Percentiles rank a stretch among this genome's conserved stretches.
These are phyloP conservation scores for Tricholoma hemisulphureum DNA, from an alignment of 768 basidiomycete genomes.

Conservation along the genomic window DNA sequence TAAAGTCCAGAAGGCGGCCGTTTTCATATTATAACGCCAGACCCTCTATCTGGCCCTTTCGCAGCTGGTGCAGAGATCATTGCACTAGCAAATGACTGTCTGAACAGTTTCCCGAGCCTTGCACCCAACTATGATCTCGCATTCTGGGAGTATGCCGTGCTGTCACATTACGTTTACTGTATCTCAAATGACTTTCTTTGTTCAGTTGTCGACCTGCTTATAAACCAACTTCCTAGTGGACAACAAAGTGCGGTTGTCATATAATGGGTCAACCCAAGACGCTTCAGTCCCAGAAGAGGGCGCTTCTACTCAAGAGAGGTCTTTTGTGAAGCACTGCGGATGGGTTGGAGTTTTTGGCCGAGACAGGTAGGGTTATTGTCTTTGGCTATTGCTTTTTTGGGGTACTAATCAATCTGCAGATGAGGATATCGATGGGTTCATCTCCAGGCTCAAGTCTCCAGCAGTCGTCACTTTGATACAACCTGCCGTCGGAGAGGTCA, in stretches of 20 bases:
- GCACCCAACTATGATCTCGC: constrained; percentile 70
- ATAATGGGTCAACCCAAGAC: constrained; percentile 67
- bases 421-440: constrained; percentile 58
- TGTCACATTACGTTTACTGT: too few species aligned
- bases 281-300: constrained; percentile 64
- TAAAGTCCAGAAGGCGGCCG: constrained; percentile 66
- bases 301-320: constrained; percentile 66
- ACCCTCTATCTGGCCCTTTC: constrained; percentile 57
- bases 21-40: constrained; percentile 81
- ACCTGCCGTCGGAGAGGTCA: constrained; percentile 59
- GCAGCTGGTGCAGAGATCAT: constrained; percentile 78
- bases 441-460: constrained; percentile 59
- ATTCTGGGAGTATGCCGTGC: constrained; percentile 64
- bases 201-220: constrained; percentile 63
- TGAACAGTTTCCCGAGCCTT: constrained; percentile 72
- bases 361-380: constrained; percentile 45
- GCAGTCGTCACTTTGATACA: constrained; percentile 46
- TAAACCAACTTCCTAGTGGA: constrained; percentile 60
- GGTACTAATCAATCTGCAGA: constrained; percentile 34
- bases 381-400: not conserved
- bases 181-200: too few species aligned
- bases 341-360: constrained; percentile 69
- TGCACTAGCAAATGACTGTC: constrained; percentile 60
- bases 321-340: constrained; percentile 66
- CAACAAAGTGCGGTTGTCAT: constrained; percentile 55